Evolutionary conservation across 371 early-diverging fungal genomes (phyloP).

Genomic region (Parasitella parasitica): DNA sequence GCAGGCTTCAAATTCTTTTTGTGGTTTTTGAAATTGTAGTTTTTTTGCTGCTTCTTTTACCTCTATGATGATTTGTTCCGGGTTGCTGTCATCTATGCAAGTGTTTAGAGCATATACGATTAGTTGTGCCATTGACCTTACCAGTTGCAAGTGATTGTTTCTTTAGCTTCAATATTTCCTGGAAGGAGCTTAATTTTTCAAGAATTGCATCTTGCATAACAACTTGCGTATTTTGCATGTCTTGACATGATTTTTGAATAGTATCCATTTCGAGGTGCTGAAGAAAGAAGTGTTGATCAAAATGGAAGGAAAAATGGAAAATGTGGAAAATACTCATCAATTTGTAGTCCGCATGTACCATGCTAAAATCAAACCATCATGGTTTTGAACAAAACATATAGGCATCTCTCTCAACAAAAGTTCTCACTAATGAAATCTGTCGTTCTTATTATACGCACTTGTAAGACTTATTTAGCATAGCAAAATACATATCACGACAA

Average conservation of each 20-base stretch:
- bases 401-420: no score
- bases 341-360: constrained; percentile 1
- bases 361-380: no score
- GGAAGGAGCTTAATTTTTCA: constrained; percentile 15
- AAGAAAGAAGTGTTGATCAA: background rate
- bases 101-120: background rate
- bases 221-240: constrained; percentile 14
- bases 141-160: constrained; percentile 27
- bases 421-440: no score
- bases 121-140: constrained; percentile 1
- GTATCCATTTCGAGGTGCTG: constrained; percentile 14
- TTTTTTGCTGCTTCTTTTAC: constrained; percentile 25
- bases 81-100: background rate
- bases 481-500: no score
- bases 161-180: constrained; percentile 17
- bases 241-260: constrained; percentile 20
- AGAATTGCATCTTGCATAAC: constrained; percentile 23
- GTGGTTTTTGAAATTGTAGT: constrained; percentile 47
- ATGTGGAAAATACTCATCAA: background rate
- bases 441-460: no score
- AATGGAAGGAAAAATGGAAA: background rate
- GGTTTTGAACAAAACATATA: no score
- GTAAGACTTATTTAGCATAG: no score
- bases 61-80: background rate
- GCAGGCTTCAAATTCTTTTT: constrained; percentile 67